phyloP scores from a whole-genome alignment of 164 flowering plant species.

The Kalanchoe fedtschenkoi region DNA sequence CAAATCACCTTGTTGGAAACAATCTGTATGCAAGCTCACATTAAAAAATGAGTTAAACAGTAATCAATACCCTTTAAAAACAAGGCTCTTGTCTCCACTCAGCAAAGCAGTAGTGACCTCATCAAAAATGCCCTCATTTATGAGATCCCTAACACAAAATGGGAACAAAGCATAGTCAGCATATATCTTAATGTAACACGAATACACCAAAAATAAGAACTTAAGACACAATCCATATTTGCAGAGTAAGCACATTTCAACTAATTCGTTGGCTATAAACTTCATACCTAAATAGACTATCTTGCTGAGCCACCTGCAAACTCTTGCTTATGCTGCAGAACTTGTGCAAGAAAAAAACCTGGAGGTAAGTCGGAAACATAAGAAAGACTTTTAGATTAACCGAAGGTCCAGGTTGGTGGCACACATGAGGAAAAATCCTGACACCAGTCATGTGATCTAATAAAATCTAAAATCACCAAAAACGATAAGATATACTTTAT shows the following conservation, averaged over 20 bases:
- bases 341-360: slow-evolving; percentile 89
- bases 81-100: slow-evolving; percentile 78
- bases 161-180: not conserved
- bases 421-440: too few species aligned
- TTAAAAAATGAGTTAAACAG: not conserved
- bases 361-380: not conserved
- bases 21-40: not conserved
- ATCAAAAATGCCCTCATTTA: slow-evolving; percentile 86
- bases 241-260: not conserved
- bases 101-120: slow-evolving; percentile 62
- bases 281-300: slow-evolving; percentile 72
- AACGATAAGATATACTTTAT: too few species aligned
- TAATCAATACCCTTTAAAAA: slow-evolving; percentile 71
- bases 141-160: slow-evolving; percentile 57
- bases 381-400: not conserved
- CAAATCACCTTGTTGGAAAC: slow-evolving; percentile 13
- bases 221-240: too few species aligned
- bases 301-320: slow-evolving; percentile 84
- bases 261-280: not conserved
- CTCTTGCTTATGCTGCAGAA: slow-evolving; percentile 91
- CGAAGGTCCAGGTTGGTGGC: too few species aligned
- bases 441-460: not conserved
- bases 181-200: too few species aligned
- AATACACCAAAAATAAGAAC: not conserved
- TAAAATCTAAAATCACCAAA: not conserved